Evolutionary conservation across 2,329 filamentous ascomycete genomes (phyloP).

Genomic region (Penicillium rolfsii): DNA sequence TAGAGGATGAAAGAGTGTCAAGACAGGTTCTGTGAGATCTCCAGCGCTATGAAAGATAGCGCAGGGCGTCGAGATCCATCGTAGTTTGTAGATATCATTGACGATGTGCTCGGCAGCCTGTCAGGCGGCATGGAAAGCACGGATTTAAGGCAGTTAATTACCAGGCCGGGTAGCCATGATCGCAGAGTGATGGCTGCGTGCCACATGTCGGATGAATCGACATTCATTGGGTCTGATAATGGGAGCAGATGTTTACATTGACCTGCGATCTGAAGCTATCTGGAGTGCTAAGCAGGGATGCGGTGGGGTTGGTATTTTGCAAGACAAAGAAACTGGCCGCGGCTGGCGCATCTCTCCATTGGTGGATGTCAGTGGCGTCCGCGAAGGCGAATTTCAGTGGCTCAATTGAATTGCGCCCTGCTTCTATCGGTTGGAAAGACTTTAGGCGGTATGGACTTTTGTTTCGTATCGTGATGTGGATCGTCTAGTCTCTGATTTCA

Average conservation of each 20-base stretch:
- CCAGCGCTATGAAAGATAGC: background rate
- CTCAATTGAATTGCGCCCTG: background rate
- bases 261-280: constrained; percentile 11
- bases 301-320: constrained; percentile 1
- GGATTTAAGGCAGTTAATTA: background rate
- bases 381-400: background rate
- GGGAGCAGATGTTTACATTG: background rate
- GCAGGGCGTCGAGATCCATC: background rate
- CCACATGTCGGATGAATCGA: background rate
- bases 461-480: background rate
- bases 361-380: constrained; percentile 3
- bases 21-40: background rate
- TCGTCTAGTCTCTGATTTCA: background rate
- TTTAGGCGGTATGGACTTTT: background rate
- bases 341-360: constrained; percentile 12
- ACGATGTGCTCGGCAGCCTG: background rate
- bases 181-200: background rate
- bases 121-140: background rate
- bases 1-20: background rate
- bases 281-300: constrained; percentile 15
- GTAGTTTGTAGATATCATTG: background rate
- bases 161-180: background rate
- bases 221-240: background rate
- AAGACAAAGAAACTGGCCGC: constrained; percentile 17
- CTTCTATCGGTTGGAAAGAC: background rate